phyloP scores from a whole-genome alignment of 805 yeast species.

The Zygotorulaspora danielsina region DNA sequence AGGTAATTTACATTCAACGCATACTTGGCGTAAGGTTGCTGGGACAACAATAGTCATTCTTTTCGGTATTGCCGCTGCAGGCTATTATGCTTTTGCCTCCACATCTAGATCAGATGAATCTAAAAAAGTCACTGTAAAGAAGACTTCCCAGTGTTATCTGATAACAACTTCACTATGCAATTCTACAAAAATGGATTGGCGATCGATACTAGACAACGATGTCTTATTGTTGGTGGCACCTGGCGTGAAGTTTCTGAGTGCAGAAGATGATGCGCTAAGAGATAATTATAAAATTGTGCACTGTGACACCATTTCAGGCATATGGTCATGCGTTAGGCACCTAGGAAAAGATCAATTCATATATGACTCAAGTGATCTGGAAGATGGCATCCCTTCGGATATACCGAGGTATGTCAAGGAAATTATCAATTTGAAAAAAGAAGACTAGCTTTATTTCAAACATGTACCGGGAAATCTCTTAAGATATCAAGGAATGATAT shows the following conservation, averaged over 20 bases:
- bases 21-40: conserved; percentile 2
- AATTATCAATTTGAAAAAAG: conserved; percentile 19
- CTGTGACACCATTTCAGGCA: conserved; percentile 46
- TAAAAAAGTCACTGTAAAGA: conserved; percentile 1
- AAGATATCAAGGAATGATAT: too few relatives aligned
- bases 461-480: too few relatives aligned
- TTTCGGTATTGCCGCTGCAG: conserved; percentile 11
- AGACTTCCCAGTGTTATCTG: conserved; percentile 14
- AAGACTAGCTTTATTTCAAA: background rate
- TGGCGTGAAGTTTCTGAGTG: conserved; percentile 16
- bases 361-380: conserved; percentile 28
- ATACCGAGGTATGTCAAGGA: conserved; percentile 29
- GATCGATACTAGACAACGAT: conserved; percentile 19
- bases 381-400: conserved; percentile 31
- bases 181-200: conserved; percentile 18
- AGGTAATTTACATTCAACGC: too few relatives aligned
- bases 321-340: conserved; percentile 55
- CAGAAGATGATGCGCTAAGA: conserved; percentile 20
- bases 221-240: conserved; percentile 38
- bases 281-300: conserved; percentile 38
- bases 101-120: background rate
- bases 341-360: conserved; percentile 38
- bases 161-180: conserved; percentile 18
- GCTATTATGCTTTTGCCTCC: conserved; percentile 9
- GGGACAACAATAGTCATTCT: conserved; percentile 13